These are phyloP conservation scores for Leccinum broughii DNA, from an alignment of 768 basidiomycete species.

Conservation along the genomic window DNA sequence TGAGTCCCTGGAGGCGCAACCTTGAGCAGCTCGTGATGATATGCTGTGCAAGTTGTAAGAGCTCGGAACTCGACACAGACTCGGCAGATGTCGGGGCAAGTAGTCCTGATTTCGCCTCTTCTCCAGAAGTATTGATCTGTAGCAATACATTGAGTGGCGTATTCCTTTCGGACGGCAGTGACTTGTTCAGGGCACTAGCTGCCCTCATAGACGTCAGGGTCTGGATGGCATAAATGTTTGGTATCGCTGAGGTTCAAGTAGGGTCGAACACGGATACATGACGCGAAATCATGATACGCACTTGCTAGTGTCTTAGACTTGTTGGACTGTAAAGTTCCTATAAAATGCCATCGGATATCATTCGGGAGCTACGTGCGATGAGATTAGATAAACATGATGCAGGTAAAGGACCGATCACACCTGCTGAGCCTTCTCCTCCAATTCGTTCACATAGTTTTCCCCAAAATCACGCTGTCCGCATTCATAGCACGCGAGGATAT, in stretches of 20 bases:
- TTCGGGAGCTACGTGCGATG: constrained; percentile 62
- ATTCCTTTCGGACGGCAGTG: constrained; percentile 55
- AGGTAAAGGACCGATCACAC: constrained; percentile 39
- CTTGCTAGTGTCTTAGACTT: constrained; percentile 89
- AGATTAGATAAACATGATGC: constrained; percentile 8
- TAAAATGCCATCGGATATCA: constrained; percentile 96
- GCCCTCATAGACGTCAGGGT: constrained; percentile 81
- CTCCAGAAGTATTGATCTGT: constrained; percentile 96
- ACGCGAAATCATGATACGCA: constrained; percentile 34
- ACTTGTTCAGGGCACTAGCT: constrained; percentile 77
- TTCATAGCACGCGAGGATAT: constrained; percentile 81
- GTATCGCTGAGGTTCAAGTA: constrained; percentile 57
- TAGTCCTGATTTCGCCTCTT: constrained; percentile 87
- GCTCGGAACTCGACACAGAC: constrained; percentile 43
- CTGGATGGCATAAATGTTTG: constrained; percentile 86
- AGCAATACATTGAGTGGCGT: constrained; percentile 77
- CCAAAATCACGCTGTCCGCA: constrained; percentile 89
- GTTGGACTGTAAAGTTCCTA: constrained; percentile 91
- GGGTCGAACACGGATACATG: constrained; percentile 6
- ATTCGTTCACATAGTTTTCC: constrained; percentile 95
- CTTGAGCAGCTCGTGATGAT: constrained; percentile 72
- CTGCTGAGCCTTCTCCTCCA: constrained; percentile 79
- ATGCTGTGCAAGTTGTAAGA: constrained; percentile 66
- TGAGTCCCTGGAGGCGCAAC: constrained; percentile 80
- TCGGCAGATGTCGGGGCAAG: constrained; percentile 48